Conservation (phyloP, 306 rosid species). For the Sesbania bispinosa region DNA sequence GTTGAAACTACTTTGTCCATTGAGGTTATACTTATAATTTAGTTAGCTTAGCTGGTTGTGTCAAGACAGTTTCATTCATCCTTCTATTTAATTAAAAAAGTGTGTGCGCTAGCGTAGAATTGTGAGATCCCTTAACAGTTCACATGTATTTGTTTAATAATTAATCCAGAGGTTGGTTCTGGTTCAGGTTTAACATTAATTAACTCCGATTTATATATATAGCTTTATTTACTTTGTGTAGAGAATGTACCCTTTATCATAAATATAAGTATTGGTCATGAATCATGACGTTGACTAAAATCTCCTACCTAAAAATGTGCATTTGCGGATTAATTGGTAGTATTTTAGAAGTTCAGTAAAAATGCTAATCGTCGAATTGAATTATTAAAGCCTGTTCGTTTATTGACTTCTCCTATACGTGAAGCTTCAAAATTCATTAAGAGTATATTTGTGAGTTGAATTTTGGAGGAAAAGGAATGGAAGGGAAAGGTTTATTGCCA, state of each 20-base stretch:
- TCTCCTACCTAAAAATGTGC: constrained; percentile 11
- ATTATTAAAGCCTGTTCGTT: too few species aligned
- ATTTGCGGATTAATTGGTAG: neutral
- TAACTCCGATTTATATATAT: neutral
- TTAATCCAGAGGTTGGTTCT: neutral
- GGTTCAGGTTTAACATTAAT: constrained; percentile 12
- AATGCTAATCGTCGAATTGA: too few species aligned
- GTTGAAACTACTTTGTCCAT: constrained; percentile 41
- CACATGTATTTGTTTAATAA: constrained; percentile 2
- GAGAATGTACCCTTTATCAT: neutral
- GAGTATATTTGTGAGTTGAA: too few species aligned
- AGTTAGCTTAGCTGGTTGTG: constrained; percentile 38
- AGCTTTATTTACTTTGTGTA: neutral
- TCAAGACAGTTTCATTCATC: constrained; percentile 19
- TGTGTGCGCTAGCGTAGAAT: neutral
- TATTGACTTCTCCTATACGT: too few species aligned
- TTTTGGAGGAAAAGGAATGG: too few species aligned
- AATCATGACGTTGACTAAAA: constrained; percentile 22
- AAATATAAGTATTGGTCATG: constrained; percentile 3
- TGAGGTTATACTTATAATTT: neutral
- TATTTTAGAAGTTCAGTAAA: constrained; percentile 3
- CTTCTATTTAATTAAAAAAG: neutral
- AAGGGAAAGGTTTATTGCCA: too few species aligned
- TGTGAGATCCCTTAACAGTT: neutral
- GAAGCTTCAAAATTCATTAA: too few species aligned